A percentile compares a stretch with the other conserved stretches of the same genome.
These are phyloP conservation scores for Fistulifera pelliculosa DNA, from an alignment of 108 stramenopile genomes.

Conservation along the genomic window DNA sequence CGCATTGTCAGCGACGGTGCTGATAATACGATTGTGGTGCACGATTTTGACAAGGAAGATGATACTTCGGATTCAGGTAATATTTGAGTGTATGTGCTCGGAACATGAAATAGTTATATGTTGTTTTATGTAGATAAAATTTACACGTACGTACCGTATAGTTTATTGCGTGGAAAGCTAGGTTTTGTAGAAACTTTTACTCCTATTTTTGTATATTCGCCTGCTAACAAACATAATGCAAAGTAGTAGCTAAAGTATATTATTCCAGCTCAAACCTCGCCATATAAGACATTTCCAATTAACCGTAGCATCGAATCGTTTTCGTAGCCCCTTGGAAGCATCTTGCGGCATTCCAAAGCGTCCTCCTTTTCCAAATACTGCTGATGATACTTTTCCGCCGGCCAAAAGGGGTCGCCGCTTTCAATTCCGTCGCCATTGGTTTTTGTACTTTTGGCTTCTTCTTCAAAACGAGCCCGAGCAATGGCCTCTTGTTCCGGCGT, in stretches of 20 bases:
- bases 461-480: constrained; percentile 19
- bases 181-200: too few species aligned
- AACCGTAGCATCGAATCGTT: constrained; percentile 65
- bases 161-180: not conserved
- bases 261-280: too few species aligned
- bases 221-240: too few species aligned
- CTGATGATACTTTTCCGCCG: constrained; percentile 82
- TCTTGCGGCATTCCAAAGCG: constrained; percentile 45
- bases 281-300: too few species aligned
- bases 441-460: constrained; percentile 27
- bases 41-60: constrained; percentile 2
- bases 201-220: too few species aligned
- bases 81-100: not conserved
- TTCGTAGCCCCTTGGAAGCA: constrained; percentile 69
- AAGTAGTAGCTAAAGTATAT: too few species aligned
- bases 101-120: not conserved
- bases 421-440: constrained; percentile 57
- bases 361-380: constrained; percentile 77
- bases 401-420: constrained; percentile 64
- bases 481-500: constrained; percentile 40
- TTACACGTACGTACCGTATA: not conserved
- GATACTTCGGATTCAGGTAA: too few species aligned
- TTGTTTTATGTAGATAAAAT: not conserved
- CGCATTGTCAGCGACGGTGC: constrained; percentile 42
- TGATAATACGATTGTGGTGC: not conserved